A percentile compares a stretch with the other conserved stretches of the same genome.
These are phyloP conservation scores for Suillus subaureus DNA, from an alignment of 768 basidiomycete species.

Conservation along the genomic window DNA sequence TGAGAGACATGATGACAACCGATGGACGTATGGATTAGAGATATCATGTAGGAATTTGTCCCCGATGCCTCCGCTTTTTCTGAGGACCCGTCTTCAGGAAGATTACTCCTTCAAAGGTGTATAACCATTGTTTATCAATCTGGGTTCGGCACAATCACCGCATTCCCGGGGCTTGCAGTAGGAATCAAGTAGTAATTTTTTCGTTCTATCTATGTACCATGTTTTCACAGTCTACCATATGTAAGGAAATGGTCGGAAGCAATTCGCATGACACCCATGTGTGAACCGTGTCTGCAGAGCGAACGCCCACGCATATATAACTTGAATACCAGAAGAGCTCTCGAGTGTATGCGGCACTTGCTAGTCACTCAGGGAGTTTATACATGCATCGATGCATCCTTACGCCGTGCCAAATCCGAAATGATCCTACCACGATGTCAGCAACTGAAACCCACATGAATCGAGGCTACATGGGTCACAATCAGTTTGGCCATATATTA, in stretches of 20 bases:
- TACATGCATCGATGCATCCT: slow-evolving; percentile 35
- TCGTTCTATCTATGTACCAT: neutral
- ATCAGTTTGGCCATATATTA: slow-evolving; percentile 64
- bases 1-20: neutral
- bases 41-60: neutral
- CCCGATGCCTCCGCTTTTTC: neutral
- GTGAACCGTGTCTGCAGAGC: too few species aligned
- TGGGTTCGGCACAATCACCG: neutral
- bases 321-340: too few species aligned
- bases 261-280: too few species aligned
- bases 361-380: neutral
- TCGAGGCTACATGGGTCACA: slow-evolving; percentile 45
- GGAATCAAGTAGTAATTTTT: neutral
- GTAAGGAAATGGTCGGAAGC: too few species aligned
- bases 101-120: neutral
- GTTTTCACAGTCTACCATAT: neutral
- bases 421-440: slow-evolving; percentile 40
- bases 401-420: slow-evolving; percentile 66
- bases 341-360: too few species aligned
- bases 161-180: too few species aligned
- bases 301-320: too few species aligned
- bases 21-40: neutral
- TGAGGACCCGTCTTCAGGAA: neutral
- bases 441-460: neutral
- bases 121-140: too few species aligned